Evolutionary conservation across 192 early-diverging fungal genomes (phyloP), one percentile per base, ranked within the genome.

Genomic region (Linnemannia hyalina): DNA sequence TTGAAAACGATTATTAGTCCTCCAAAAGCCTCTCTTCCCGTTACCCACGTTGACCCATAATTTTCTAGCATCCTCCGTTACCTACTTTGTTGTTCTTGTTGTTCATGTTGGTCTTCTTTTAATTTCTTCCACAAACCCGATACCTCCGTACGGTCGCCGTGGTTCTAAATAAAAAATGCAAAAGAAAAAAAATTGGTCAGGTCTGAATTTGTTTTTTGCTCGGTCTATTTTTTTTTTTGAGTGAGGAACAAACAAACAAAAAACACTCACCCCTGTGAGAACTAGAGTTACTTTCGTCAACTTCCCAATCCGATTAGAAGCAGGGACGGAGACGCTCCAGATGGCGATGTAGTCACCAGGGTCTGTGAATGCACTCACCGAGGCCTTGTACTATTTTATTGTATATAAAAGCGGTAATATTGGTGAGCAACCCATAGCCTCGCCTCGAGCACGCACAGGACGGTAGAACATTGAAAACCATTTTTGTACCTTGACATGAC

Each of bases 271-370:
- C 20, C 23, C 8, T 63, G 60, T 26, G 2, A 63, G 8, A 23
- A 26, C 29, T 63, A 63, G 60, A 6, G 1, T 63, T 16, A 29
- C 3, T 63, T 29, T 23, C 60, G 60, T 63, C 9, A 5, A 8
- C 60, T 63, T 29, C 29, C 29, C 60, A 63, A 63, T 63, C 23
- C 60, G 60, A 63, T 63, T 26, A 63, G 23, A 63, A 63, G 60
- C 60, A 26, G 60, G 60, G 60, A 63, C 60, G 22, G 60, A 63
- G 60, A 63, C 60, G 29, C 60, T 63, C 60, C 60, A 63, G 60
- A 63, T 23, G 60, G 60, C 29, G 60, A 63, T 6, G 23, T 63
- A 63, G 60, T 63, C 60, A 63, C 60, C 60, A 5, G 60, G 60
- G 22, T 5, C 60, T 63, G 22, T 63, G 60, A 63, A 63, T 10